Percentiles rank a stretch among this genome's conserved stretches.
Evolutionary conservation across 2,329 filamentous ascomycete species (phyloP).

Genomic region (Sporothrix schenckii): DNA sequence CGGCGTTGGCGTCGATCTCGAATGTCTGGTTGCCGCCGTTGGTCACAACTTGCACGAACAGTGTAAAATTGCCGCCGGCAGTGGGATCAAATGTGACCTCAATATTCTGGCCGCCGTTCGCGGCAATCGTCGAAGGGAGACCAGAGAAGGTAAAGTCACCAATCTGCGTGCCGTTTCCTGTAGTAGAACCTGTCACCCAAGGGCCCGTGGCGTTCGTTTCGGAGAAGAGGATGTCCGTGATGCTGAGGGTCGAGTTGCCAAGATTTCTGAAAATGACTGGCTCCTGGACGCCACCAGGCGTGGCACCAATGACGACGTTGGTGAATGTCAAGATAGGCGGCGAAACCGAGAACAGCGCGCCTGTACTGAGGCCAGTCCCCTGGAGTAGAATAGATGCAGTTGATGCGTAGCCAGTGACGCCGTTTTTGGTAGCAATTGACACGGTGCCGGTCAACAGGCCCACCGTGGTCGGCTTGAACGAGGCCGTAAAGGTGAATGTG

Average conservation of each 20-base stretch:
- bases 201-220: slow-evolving; percentile 50
- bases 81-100: slow-evolving; percentile 54
- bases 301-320: slow-evolving; percentile 51
- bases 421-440: slow-evolving; percentile 53
- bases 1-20: slow-evolving; percentile 54
- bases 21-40: slow-evolving; percentile 55
- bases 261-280: slow-evolving; percentile 54
- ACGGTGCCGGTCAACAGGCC: slow-evolving; percentile 55
- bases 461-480: slow-evolving; percentile 52
- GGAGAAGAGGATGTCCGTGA: slow-evolving; percentile 52
- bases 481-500: slow-evolving; percentile 49
- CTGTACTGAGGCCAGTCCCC: slow-evolving; percentile 53
- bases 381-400: slow-evolving; percentile 52
- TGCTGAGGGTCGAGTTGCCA: slow-evolving; percentile 51
- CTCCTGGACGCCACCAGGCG: slow-evolving; percentile 46
- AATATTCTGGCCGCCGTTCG: slow-evolving; percentile 47
- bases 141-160: slow-evolving; percentile 55
- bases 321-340: slow-evolving; percentile 55
- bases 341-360: slow-evolving; percentile 51
- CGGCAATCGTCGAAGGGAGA: slow-evolving; percentile 51
- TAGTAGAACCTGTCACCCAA: slow-evolving; percentile 44
- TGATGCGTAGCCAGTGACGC: slow-evolving; percentile 50
- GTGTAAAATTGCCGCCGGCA: slow-evolving; percentile 52
- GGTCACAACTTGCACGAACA: slow-evolving; percentile 53
- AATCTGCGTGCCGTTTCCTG: slow-evolving; percentile 43